Conservation (phyloP, 2,329 filamentous ascomycete species). For the Endocalyx cinctus region DNA sequence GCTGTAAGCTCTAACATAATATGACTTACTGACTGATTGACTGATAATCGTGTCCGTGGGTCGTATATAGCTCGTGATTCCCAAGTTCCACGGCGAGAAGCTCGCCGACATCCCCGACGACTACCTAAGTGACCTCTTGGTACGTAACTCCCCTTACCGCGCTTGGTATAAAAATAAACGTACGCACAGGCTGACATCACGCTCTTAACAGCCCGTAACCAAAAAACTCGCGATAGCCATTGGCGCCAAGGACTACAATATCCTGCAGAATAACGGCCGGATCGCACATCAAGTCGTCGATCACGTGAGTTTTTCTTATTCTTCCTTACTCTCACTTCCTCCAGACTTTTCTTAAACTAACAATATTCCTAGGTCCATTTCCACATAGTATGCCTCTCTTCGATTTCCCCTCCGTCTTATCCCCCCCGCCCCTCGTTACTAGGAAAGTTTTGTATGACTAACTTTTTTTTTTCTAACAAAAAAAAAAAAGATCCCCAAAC, state of each 20-base stretch:
- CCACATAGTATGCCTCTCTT: constrained; percentile 65
- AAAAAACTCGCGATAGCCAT: constrained; percentile 81
- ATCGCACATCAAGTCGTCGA: constrained; percentile 90
- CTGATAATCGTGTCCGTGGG: too few relatives aligned
- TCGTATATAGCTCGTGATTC: constrained; percentile 98
- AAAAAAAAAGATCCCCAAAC: constrained; percentile 94
- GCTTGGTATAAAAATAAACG: not conserved
- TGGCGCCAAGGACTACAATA: constrained; percentile 79
- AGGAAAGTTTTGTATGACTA: too few relatives aligned
- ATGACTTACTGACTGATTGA: too few relatives aligned
- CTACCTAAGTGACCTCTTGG: constrained; percentile 74
- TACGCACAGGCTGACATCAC: not conserved
- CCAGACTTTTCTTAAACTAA: not conserved
- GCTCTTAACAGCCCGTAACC: constrained; percentile 57
- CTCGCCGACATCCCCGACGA: constrained; percentile 91
- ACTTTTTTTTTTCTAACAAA: too few relatives aligned
- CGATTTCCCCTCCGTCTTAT: not conserved
- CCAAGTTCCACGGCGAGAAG: constrained; percentile 90
- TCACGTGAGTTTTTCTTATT: constrained; percentile 58
- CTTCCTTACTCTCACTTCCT: constrained; percentile 2
- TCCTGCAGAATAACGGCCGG: constrained; percentile 92
- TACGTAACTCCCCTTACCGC: constrained; percentile 32
- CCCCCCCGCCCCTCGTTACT: not conserved
- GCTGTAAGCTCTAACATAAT: constrained; percentile 66
- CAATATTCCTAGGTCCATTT: constrained; percentile 68